A percentile compares a stretch with the other conserved stretches of the same genome.
Evolutionary conservation across 108 stramenopile genomes (phyloP).

Genomic region (Conticribra weissflogii): DNA sequence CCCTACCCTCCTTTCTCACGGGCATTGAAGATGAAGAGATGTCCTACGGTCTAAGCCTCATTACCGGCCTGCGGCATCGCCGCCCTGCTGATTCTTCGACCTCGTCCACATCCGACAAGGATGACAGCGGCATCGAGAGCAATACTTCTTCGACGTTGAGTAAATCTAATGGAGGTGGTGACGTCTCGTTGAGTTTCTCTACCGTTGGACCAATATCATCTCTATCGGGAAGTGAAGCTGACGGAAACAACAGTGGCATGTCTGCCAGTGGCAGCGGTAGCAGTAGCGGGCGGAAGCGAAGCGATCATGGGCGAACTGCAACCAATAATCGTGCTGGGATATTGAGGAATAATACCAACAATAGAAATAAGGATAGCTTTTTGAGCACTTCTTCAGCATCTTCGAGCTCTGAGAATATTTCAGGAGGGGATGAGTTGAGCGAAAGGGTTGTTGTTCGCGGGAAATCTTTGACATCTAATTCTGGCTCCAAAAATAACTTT

Average conservation of each 20-base stretch:
- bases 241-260: neutral
- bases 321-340: neutral
- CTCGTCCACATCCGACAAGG: constrained; percentile 39
- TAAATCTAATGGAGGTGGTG: constrained; percentile 2
- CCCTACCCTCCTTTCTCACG: constrained; percentile 13
- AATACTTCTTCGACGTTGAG: constrained; percentile 33
- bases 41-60: constrained; percentile 33
- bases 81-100: constrained; percentile 4
- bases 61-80: constrained; percentile 27
- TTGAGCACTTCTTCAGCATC: constrained; percentile 20
- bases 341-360: constrained; percentile 16
- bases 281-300: neutral
- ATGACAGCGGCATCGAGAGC: constrained; percentile 36
- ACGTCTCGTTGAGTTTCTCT: constrained; percentile 5
- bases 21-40: constrained; percentile 32
- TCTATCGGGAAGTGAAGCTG: constrained; percentile 27
- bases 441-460: constrained; percentile 23
- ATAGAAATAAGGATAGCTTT: constrained; percentile 5
- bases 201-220: constrained; percentile 27
- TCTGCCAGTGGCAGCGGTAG: constrained; percentile 14
- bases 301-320: neutral
- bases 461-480: constrained; percentile 16
- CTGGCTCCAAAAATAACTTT: constrained; percentile 2
- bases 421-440: constrained; percentile 28
- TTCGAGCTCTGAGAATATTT: constrained; percentile 5